Base-by-base conservation (phyloP, 345 rosid species). In the Melaleuca alternifolia region DNA sequence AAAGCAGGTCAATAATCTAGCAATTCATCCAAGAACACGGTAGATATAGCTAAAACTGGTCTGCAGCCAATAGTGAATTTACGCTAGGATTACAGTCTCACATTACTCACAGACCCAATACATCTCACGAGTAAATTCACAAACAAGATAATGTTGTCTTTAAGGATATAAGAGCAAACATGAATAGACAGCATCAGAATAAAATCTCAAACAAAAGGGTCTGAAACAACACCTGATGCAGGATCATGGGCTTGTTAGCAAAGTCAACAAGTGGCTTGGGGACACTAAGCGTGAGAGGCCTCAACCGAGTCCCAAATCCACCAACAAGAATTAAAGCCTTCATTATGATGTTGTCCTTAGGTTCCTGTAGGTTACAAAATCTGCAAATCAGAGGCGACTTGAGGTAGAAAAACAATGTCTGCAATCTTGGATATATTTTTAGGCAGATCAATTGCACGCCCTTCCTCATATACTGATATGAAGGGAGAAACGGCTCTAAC, bases 281-380 rank as follows among this genome's bases (percentile, higher is more conserved):
- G 87, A 97, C 92, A 85, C 99, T 97, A 56, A 97, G 99, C 14
- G 99, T 97, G 94, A 97, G 88, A 46, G 99, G 99, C 92, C 99
- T 95, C 96, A 97, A 89, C 44, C 99, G 93, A 71, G 99, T 97
- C 33, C 99, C 99, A 76, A 97, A 95, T 16, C 99, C 99, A 89
- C 99, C 99, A 89, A 97, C 99, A 88, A 97, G 99, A 92, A 97
- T 96, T 85, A 97, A 94, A 26, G 99, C 99, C 98, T 96, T 97
- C 99, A 97, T 96, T 83, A 85, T 92, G 87, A 91, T 90, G 15
- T 11, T 50, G 85, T 88, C 86, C 86, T 85, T 57, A 18, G 86
- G 89, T 87, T 85, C 92, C 97, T 94, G 94, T 20, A 54, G 88
- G 61, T 54, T 59, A 28, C 46, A 54, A 6, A 50, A 37, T 86